phyloP scores from a whole-genome alignment of 768 basidiomycete genomes.

The Daedaleopsis sinensis region DNA sequence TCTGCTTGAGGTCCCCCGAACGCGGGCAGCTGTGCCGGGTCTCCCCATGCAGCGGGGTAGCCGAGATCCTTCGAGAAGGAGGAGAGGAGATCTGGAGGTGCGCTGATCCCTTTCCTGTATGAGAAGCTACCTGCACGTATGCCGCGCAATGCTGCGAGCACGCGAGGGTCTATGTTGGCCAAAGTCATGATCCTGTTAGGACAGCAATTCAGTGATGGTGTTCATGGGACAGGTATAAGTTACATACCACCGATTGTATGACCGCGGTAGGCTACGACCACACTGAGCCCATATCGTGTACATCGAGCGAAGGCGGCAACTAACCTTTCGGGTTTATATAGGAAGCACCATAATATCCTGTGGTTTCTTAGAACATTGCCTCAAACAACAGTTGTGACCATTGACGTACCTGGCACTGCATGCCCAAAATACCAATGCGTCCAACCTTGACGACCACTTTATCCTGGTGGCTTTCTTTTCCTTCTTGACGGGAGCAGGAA shows the following conservation, averaged over 20 bases:
- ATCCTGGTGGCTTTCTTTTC: conserved; percentile 26
- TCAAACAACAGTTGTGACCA: too few species aligned
- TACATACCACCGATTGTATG: conserved; percentile 70
- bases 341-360: conserved; percentile 91
- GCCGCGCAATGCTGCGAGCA: conserved; percentile 55
- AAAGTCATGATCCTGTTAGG: conserved; percentile 61
- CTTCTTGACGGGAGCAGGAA: conserved; percentile 8
- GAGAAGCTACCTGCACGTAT: conserved; percentile 62
- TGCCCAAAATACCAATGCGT: conserved; percentile 76
- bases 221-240: neutral
- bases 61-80: conserved; percentile 59
- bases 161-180: conserved; percentile 64
- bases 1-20: conserved; percentile 59
- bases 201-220: neutral
- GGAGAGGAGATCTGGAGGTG: conserved; percentile 44
- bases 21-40: conserved; percentile 60
- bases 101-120: conserved; percentile 49
- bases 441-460: conserved; percentile 48
- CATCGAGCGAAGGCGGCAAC: conserved; percentile 2
- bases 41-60: conserved; percentile 62
- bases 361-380: neutral
- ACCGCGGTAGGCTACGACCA: conserved; percentile 51
- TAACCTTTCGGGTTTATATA: conserved; percentile 75
- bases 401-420: conserved; percentile 68
- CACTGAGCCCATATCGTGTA: neutral